These are phyloP conservation scores for Suillus subalutaceus DNA, from an alignment of 768 basidiomycete species.

Conservation along the genomic window DNA sequence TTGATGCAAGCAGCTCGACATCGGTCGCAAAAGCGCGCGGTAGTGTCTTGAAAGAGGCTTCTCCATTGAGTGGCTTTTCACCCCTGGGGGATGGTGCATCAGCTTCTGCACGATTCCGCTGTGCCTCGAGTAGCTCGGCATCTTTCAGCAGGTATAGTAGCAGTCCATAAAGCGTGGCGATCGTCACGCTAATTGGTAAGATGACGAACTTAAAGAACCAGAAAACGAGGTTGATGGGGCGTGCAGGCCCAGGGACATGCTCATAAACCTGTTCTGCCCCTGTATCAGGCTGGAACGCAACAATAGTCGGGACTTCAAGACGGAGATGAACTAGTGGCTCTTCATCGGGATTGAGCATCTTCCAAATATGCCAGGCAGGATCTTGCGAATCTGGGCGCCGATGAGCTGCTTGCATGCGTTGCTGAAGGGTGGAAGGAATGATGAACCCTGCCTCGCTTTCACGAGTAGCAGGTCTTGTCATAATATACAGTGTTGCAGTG, in stretches of 20 bases:
- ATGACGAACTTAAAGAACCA: conserved; percentile 85
- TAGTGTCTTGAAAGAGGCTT: conserved; percentile 65
- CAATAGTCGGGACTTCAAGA: conserved; percentile 76
- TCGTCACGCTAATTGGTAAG: conserved; percentile 82
- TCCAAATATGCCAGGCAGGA: conserved; percentile 75
- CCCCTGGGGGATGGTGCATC: conserved; percentile 35
- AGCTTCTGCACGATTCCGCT: conserved; percentile 61
- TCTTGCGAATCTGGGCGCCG: conserved; percentile 39
- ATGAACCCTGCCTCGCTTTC: conserved; percentile 25
- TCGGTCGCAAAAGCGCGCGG: conserved; percentile 84
- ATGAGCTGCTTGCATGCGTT: conserved; percentile 36
- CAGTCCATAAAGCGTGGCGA: conserved; percentile 70
- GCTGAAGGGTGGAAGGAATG: conserved; percentile 29
- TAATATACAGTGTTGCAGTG: conserved; percentile 73
- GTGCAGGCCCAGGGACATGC: conserved; percentile 46
- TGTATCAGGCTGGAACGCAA: conserved; percentile 60
- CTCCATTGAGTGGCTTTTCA: conserved; percentile 38
- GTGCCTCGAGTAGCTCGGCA: conserved; percentile 87
- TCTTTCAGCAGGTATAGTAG: conserved; percentile 89
- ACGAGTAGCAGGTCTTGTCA: conserved; percentile 56
- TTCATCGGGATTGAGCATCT: conserved; percentile 69
- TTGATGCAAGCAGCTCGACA: conserved; percentile 77
- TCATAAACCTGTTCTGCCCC: conserved; percentile 27
- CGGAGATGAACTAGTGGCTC: conserved; percentile 73
- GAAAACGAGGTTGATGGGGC: conserved; percentile 58